Conservation (phyloP, 371 early-diverging fungal genomes). For the Catenaria anguillulae region DNA sequence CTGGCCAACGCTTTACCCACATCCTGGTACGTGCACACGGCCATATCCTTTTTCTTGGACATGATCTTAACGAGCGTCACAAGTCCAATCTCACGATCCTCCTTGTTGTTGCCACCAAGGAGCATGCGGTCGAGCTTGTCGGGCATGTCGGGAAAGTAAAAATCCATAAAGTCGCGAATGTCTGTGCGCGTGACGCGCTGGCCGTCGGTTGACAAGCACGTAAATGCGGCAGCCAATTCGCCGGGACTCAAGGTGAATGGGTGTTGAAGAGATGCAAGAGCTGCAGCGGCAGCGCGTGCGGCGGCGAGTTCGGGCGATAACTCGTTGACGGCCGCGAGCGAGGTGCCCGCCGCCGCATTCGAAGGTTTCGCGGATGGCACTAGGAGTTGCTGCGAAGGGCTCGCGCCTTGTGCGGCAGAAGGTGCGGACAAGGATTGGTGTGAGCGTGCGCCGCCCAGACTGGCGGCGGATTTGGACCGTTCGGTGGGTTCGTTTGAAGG, state of each 20-base stretch:
- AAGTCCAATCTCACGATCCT: neutral
- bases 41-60: neutral
- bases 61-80: neutral
- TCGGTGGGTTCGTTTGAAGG: too few species aligned
- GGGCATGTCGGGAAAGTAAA: conserved; percentile 4
- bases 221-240: conserved; percentile 1
- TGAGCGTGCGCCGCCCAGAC: too few species aligned
- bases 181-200: neutral
- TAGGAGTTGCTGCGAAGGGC: too few species aligned
- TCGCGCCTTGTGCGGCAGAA: too few species aligned
- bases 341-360: too few species aligned
- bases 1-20: neutral
- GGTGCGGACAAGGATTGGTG: too few species aligned
- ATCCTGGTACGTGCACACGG: neutral
- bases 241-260: neutral
- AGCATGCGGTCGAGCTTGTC: neutral
- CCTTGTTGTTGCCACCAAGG: neutral
- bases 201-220: neutral
- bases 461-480: too few species aligned
- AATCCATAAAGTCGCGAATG: neutral
- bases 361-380: too few species aligned
- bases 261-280: neutral
- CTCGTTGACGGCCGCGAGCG: too few species aligned
- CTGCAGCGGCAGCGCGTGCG: neutral
- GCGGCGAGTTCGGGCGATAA: neutral